Percentiles rank a stretch among this genome's conserved stretches.
These are phyloP conservation scores for Tylopilus balloui DNA, from an alignment of 768 basidiomycete species.

Conservation along the genomic window DNA sequence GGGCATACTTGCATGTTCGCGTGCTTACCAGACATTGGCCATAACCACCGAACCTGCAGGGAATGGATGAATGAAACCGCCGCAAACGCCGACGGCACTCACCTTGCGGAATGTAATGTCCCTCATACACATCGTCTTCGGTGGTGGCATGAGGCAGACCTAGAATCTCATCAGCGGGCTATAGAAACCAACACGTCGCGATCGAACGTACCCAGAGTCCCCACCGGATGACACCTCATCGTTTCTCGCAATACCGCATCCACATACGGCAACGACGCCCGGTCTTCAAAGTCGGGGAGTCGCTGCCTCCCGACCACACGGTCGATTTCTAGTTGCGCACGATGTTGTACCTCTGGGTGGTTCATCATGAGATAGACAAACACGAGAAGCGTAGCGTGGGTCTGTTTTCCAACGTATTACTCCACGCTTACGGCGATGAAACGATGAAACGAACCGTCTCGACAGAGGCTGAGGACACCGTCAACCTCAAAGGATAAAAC, in stretches of 20 bases:
- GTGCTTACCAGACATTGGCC: conserved; percentile 10
- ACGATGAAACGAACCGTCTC: not conserved
- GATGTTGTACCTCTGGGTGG: conserved; percentile 26
- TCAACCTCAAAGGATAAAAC: not conserved
- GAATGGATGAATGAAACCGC: not conserved
- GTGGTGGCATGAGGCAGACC: conserved; percentile 40
- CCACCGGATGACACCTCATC: conserved; percentile 27
- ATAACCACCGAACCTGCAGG: conserved; percentile 9
- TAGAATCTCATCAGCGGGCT: conserved; percentile 11
- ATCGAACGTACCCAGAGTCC: conserved; percentile 20
- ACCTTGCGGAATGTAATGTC: conserved; percentile 33
- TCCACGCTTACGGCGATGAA: too few relatives aligned
- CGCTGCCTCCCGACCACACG: conserved; percentile 24
- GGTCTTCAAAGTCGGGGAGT: conserved; percentile 32
- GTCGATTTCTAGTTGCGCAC: conserved; percentile 34
- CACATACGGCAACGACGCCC: conserved; percentile 29
- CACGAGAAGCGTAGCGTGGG: conserved; percentile 7
- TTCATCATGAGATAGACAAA: conserved; percentile 30
- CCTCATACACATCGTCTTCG: conserved; percentile 34
- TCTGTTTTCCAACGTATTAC: not conserved
- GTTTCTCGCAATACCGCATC: conserved; percentile 33
- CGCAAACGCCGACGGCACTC: not conserved
- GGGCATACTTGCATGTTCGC: too few relatives aligned
- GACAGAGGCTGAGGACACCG: not conserved
- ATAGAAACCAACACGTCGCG: not conserved